Evolutionary conservation across 352 stramenopile species (phyloP).

Genomic region (Phytophthora fragariaefolia): DNA sequence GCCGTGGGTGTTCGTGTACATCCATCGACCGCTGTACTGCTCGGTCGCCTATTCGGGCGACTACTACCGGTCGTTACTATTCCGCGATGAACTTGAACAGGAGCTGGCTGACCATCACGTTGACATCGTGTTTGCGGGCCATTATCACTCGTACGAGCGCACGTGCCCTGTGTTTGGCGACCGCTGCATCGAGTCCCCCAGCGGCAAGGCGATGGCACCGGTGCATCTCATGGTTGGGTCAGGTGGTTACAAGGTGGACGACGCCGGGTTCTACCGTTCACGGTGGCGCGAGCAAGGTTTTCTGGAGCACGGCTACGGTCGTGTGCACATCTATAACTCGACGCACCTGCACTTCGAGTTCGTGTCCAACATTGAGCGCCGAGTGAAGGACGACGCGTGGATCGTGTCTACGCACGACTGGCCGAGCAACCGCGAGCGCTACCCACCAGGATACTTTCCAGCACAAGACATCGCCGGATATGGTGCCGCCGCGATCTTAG

Average conservation of each 20-base stretch:
- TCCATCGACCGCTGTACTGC: conserved; percentile 69
- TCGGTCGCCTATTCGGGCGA: conserved; percentile 47
- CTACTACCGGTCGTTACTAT: conserved; percentile 46
- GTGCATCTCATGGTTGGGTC: conserved; percentile 67
- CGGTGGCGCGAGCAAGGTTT: conserved; percentile 43
- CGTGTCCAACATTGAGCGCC: conserved; percentile 39
- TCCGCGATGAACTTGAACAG: conserved; percentile 56
- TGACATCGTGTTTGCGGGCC: conserved; percentile 64
- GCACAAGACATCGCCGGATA: conserved; percentile 31
- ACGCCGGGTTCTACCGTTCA: conserved; percentile 46
- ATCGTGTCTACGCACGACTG: conserved; percentile 61
- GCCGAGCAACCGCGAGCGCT: conserved; percentile 44
- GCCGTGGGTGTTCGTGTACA: conserved; percentile 68
- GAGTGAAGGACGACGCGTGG: conserved; percentile 49
- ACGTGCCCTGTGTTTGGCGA: conserved; percentile 64
- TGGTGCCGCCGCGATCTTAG: conserved; percentile 22
- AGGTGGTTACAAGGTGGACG: conserved; percentile 46
- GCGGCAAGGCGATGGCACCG: conserved; percentile 49
- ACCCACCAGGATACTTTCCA: conserved; percentile 33
- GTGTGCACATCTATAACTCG: conserved; percentile 65
- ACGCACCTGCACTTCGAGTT: conserved; percentile 65
- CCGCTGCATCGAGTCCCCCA: conserved; percentile 42
- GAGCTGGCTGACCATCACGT: conserved; percentile 58
- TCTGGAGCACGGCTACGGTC: conserved; percentile 57
- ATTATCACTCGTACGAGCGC: conserved; percentile 72